Percentiles rank a stretch among this genome's conserved stretches.
phyloP scores from a whole-genome alignment of 140 eudicot species.

The Ambrosia hybrid region DNA sequence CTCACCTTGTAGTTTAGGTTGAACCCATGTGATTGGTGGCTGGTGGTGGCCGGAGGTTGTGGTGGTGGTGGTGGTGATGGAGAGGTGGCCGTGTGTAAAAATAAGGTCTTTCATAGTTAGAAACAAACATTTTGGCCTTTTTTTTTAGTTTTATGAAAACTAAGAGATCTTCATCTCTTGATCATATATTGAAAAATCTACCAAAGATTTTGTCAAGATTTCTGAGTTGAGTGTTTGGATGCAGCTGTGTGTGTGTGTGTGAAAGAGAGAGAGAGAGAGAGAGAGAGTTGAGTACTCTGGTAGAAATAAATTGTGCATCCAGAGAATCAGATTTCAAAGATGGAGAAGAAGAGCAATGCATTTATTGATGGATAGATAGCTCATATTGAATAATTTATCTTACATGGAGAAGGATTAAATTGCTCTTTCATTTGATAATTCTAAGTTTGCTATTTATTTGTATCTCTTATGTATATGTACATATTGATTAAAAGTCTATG shows the following conservation, averaged over 20 bases:
- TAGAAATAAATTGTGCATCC: slow-evolving; percentile 4
- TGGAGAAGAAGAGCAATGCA: slow-evolving; percentile 20
- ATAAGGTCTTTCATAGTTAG: slow-evolving; percentile 34
- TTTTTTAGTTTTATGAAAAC: too few species aligned
- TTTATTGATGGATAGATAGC: slow-evolving; percentile 29
- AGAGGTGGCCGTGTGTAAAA: slow-evolving; percentile 24
- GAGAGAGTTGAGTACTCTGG: slow-evolving; percentile 12
- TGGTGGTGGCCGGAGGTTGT: slow-evolving; percentile 38
- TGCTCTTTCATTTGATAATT: background rate
- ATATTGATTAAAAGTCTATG: background rate
- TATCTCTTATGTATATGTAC: background rate
- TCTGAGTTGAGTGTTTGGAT: slow-evolving; percentile 25
- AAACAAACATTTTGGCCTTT: slow-evolving; percentile 15
- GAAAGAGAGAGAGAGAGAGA: slow-evolving; percentile 1
- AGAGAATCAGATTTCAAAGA: slow-evolving; percentile 17
- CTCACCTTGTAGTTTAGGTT: slow-evolving; percentile 59
- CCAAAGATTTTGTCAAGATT: slow-evolving; percentile 14
- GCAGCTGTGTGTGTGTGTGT: background rate
- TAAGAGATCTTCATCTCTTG: slow-evolving; percentile 3
- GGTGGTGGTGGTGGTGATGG: slow-evolving; percentile 44
- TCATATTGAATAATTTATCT: slow-evolving; percentile 23
- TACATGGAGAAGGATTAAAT: slow-evolving; percentile 14
- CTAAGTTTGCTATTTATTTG: slow-evolving; percentile 4
- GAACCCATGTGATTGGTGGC: slow-evolving; percentile 35
- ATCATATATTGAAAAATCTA: slow-evolving; percentile 3